These are phyloP conservation scores for Termitomyces sp. DNA, from an alignment of 768 basidiomycete species.

Conservation along the genomic window DNA sequence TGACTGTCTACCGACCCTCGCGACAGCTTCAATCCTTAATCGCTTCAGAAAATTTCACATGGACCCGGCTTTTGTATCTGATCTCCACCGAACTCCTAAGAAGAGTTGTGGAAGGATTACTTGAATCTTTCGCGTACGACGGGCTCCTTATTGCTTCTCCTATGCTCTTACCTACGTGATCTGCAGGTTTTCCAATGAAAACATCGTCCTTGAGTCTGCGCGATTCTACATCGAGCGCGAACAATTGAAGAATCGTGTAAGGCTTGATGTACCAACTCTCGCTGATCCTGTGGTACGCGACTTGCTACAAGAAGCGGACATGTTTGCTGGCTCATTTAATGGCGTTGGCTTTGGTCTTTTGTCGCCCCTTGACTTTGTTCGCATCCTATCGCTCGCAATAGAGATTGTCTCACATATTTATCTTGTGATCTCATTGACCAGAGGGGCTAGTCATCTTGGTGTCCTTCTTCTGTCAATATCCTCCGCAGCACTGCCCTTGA, in stretches of 20 bases:
- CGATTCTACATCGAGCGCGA: slow-evolving; percentile 72
- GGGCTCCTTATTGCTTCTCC: slow-evolving; percentile 3
- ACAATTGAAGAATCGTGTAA: slow-evolving; percentile 72
- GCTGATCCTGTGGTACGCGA: slow-evolving; percentile 69
- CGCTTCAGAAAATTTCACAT: slow-evolving; percentile 66
- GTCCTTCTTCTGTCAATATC: slow-evolving; percentile 55
- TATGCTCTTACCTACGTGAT: slow-evolving; percentile 12
- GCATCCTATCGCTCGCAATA: slow-evolving; percentile 62
- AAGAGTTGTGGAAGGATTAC: slow-evolving; percentile 53
- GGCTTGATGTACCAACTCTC: slow-evolving; percentile 74
- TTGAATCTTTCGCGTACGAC: slow-evolving; percentile 73
- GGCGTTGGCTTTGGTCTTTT: slow-evolving; percentile 75
- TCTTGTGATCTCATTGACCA: slow-evolving; percentile 61
- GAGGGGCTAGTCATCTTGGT: slow-evolving; percentile 46
- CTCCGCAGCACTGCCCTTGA: slow-evolving; percentile 54
- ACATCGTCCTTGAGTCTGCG: slow-evolving; percentile 65
- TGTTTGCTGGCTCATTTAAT: slow-evolving; percentile 77
- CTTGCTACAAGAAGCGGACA: slow-evolving; percentile 80
- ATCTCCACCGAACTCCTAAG: slow-evolving; percentile 59
- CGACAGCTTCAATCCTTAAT: slow-evolving; percentile 63
- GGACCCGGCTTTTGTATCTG: slow-evolving; percentile 55
- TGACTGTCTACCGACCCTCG: slow-evolving; percentile 11
- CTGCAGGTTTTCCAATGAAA: slow-evolving; percentile 62
- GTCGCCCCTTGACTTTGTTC: slow-evolving; percentile 75
- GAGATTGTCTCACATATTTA: slow-evolving; percentile 71